Conservation (phyloP, 257 asterid species). For the Solanum neorickii region DNA sequence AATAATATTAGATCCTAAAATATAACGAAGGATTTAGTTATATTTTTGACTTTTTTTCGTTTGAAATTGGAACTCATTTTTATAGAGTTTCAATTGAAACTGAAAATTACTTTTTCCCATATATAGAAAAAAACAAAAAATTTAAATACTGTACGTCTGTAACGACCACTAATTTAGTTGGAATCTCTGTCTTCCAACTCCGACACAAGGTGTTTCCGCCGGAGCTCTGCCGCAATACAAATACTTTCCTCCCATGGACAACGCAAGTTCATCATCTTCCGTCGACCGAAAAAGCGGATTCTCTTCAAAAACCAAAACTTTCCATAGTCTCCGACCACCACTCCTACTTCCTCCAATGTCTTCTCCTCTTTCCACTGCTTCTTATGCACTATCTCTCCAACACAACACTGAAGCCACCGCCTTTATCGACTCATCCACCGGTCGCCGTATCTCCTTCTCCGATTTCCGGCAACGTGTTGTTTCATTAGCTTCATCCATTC, state of each 20-base stretch:
- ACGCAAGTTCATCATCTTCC: background rate
- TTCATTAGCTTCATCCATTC: conserved; percentile 20
- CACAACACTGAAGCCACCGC: conserved; percentile 12
- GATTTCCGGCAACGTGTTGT: conserved; percentile 9
- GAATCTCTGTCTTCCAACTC: background rate
- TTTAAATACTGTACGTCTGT: background rate
- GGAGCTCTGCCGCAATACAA: background rate
- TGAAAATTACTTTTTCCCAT: too few species aligned
- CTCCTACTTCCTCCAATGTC: conserved; percentile 27
- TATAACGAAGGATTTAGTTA: too few species aligned
- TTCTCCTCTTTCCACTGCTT: conserved; percentile 34
- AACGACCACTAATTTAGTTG: background rate
- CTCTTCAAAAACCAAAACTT: conserved; percentile 22
- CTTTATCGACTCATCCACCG: conserved; percentile 24
- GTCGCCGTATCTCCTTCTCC: conserved; percentile 17
- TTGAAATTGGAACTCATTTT: too few species aligned
- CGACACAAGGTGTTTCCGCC: background rate
- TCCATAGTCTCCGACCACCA: conserved; percentile 34
- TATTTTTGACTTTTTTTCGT: too few species aligned
- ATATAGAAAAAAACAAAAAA: too few species aligned
- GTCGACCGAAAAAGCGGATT: conserved; percentile 31
- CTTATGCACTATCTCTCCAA: conserved; percentile 28
- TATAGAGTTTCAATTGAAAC: too few species aligned
- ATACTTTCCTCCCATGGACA: background rate
- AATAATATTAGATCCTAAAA: too few species aligned